phyloP scores from a whole-genome alignment of 2,329 filamentous ascomycete species.

The Botrytis tulipae region DNA sequence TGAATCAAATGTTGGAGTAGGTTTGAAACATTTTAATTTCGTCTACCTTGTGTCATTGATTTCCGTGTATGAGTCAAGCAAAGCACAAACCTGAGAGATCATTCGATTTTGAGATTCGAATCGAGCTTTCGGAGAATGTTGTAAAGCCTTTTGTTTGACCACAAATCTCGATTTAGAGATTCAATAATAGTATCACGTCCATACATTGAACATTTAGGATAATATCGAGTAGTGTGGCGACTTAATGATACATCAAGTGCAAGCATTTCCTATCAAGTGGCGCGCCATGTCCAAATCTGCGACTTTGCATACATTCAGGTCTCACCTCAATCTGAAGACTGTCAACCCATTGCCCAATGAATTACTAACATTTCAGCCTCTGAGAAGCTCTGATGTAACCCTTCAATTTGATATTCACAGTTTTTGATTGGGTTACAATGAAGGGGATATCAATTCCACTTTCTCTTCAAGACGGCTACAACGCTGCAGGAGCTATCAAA shows the following conservation, averaged over 20 bases:
- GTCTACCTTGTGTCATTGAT: background rate
- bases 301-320: constrained; percentile 8
- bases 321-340: constrained; percentile 4
- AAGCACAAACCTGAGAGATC: background rate
- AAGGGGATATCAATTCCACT: background rate
- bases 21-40: background rate
- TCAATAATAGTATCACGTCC: background rate
- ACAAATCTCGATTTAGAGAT: background rate
- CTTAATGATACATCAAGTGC: background rate
- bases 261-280: background rate
- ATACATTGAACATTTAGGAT: background rate
- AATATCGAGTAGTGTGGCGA: background rate
- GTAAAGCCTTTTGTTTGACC: background rate
- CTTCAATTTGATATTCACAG: constrained; percentile 6
- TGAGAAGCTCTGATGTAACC: background rate
- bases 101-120: background rate
- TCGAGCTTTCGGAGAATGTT: background rate
- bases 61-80: background rate
- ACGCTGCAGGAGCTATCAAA: constrained; percentile 2
- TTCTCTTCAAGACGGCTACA: background rate
- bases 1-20: background rate
- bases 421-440: constrained; percentile 5
- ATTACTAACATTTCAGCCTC: constrained; percentile 1
- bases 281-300: background rate
- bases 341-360: constrained; percentile 1